A percentile compares a stretch with the other conserved stretches of the same genome.
These are phyloP conservation scores for Talaromyces nanjingensis DNA, from an alignment of 495 filamentous ascomycete species.

Conservation along the genomic window DNA sequence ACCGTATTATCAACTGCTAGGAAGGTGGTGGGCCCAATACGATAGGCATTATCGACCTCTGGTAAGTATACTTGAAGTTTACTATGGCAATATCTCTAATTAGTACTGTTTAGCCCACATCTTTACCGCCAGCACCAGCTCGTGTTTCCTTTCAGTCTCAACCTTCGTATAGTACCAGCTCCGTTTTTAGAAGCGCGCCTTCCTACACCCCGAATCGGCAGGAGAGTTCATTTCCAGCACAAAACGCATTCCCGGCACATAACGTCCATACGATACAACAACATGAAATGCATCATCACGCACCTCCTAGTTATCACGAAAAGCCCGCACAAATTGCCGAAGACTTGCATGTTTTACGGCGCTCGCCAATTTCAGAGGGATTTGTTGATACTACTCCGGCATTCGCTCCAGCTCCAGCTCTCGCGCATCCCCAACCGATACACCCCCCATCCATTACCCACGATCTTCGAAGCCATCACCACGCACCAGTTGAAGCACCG, in stretches of 20 bases:
- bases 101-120: background rate
- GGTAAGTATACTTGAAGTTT: conserved; percentile 30
- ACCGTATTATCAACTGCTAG: conserved; percentile 72
- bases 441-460: background rate
- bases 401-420: background rate
- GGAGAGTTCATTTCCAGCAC: background rate
- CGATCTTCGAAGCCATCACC: background rate
- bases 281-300: background rate
- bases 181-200: background rate
- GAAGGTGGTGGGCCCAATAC: conserved; percentile 87
- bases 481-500: background rate
- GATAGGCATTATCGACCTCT: conserved; percentile 68
- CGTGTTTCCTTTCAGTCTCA: background rate
- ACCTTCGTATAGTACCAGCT: background rate
- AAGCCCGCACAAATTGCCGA: background rate
- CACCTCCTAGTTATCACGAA: background rate
- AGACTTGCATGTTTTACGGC: conserved; percentile 6
- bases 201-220: background rate
- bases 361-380: conserved; percentile 5
- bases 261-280: background rate
- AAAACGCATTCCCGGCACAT: background rate
- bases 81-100: background rate
- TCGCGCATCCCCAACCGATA: background rate
- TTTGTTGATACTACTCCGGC: background rate
- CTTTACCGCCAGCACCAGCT: background rate